Evolutionary conservation across 176 grass and related monocot genomes (phyloP), one percentile per base, ranked within the genome.

Genomic region (Puccinellia tenuiflora): DNA sequence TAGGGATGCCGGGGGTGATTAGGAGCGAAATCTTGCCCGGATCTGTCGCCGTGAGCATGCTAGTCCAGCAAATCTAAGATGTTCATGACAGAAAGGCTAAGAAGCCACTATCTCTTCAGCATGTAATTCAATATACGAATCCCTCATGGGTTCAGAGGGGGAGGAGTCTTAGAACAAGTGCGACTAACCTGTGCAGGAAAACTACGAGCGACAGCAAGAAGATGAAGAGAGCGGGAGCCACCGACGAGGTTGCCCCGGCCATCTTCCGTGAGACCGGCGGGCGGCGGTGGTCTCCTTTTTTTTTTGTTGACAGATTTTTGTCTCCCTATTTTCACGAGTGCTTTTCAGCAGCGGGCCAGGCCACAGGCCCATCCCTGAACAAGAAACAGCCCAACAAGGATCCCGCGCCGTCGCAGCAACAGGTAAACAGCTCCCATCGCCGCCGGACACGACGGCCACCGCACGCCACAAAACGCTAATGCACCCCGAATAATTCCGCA

Each of bases 381-480:
- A 37, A 53, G 48, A 53, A 76, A 54, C 29, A 35, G 70, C 57
- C 85, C 48, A 86, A 33, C 9, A 56, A 61, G 35, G 18, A 10
- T 45, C 60, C 78, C 25, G 48, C 85, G 47, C 70, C 79, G 79
- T 48, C 79, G 16, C 22, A 39, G 63, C 46, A 1, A 2, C 60
- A 68, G 39, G 42, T 71, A 46, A 45, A 28, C 22, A 46, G 40
- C 22, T 79, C 77, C 40, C 77, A 79, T 89, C 88, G 88, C 83
- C 78, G 88, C 88, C 88, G 88, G 83, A 85, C 87, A 83, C 87
- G 82, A 80, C 87, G 87, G 77, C 77, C 68, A 85, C 76, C 64
- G 73, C 76, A 83, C 64, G 55, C 55, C 76, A 69, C 50, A 52
- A 37, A 69, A 52, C 47, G 69, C 66, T 57, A 82, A 71, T 38